Evolutionary conservation across 2,329 filamentous ascomycete genomes (phyloP).

Genomic region (Xylariaceae sp.): DNA sequence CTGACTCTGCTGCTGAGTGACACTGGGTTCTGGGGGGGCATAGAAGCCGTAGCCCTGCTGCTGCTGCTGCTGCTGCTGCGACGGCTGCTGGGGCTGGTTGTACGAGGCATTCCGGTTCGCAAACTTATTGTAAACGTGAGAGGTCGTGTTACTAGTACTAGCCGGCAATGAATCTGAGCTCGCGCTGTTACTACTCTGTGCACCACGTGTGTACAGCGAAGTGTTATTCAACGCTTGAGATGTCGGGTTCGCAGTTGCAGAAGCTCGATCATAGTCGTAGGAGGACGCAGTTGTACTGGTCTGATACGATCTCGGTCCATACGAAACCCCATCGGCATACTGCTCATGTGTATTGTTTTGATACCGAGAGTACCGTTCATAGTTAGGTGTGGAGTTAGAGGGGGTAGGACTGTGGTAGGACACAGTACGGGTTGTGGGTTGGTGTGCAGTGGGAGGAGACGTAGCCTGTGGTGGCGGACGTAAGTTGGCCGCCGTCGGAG

Average conservation of each 20-base stretch:
- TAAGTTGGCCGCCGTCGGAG: constrained; percentile 24
- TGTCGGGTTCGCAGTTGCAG: constrained; percentile 23
- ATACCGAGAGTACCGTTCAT: constrained; percentile 31
- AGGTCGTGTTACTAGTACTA: constrained; percentile 13
- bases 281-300: constrained; percentile 22
- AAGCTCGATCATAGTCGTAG: constrained; percentile 28
- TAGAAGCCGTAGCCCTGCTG: constrained; percentile 27
- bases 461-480: constrained; percentile 27
- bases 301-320: constrained; percentile 29
- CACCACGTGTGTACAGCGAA: constrained; percentile 21
- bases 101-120: constrained; percentile 27
- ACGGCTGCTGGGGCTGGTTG: constrained; percentile 28
- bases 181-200: constrained; percentile 17
- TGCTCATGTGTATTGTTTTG: constrained; percentile 23
- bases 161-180: constrained; percentile 23
- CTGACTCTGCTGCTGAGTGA: constrained; percentile 25
- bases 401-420: constrained; percentile 28
- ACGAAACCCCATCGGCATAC: constrained; percentile 24
- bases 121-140: constrained; percentile 26
- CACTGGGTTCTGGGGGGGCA: constrained; percentile 26
- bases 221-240: constrained; percentile 26
- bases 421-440: constrained; percentile 23
- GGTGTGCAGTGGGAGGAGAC: constrained; percentile 22
- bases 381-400: constrained; percentile 25
- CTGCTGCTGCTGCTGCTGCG: constrained; percentile 8